Evolutionary conservation across 2,329 filamentous ascomycete species (phyloP).

Genomic region (Ascochyta koolunga): DNA sequence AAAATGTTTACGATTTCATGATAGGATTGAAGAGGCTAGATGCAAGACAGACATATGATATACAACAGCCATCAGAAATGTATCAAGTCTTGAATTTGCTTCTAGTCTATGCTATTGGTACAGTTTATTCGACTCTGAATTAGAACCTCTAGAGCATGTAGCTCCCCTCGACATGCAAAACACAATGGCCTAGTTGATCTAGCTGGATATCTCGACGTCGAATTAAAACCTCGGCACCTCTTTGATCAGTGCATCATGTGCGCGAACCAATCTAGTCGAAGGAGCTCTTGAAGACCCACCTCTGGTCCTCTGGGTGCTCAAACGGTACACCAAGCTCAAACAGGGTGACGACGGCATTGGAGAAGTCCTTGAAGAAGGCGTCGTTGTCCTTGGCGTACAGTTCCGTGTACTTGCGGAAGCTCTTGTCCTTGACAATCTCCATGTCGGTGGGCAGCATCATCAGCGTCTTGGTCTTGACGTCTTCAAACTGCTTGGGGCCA

Average conservation of each 20-base stretch:
- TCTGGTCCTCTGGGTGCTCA: constrained; percentile 55
- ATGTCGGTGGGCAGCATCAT: constrained; percentile 99
- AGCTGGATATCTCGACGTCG: constrained; percentile 39
- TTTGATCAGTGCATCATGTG: background rate
- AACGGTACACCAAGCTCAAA: constrained; percentile 97
- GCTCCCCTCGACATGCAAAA: constrained; percentile 10
- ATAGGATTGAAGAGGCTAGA: too few species aligned
- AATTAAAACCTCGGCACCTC: constrained; percentile 13
- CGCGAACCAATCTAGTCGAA: constrained; percentile 37
- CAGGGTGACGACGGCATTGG: constrained; percentile 76
- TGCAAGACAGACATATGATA: too few species aligned
- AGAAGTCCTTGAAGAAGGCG: constrained; percentile 92
- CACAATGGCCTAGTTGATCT: constrained; percentile 31
- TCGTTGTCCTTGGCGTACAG: constrained; percentile 91
- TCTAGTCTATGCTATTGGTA: background rate
- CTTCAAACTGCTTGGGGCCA: constrained; percentile 88
- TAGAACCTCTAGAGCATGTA: background rate
- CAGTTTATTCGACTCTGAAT: background rate
- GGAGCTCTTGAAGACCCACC: constrained; percentile 55
- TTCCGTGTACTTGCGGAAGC: constrained; percentile 79
- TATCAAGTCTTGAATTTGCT: background rate
- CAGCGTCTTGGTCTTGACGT: constrained; percentile 81
- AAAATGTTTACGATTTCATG: too few species aligned
- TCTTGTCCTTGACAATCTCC: constrained; percentile 85
- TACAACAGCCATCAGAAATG: background rate